Conservation (phyloP, 306 rosid genomes). For the Acacia acuminata region DNA sequence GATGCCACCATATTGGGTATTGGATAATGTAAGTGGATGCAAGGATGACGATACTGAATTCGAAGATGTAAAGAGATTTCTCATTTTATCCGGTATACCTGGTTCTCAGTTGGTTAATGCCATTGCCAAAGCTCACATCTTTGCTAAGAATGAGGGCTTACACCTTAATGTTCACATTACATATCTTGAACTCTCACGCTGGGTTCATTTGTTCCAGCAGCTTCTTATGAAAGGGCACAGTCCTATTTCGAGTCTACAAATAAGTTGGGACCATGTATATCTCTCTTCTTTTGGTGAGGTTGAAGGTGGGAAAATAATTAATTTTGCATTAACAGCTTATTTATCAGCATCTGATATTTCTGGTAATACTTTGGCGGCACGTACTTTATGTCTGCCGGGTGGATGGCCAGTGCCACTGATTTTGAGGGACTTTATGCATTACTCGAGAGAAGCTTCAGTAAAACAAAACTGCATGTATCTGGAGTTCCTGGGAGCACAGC, state of each 20-base stretch:
- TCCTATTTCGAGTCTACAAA: slow-evolving; percentile 77
- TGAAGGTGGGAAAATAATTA: slow-evolving; percentile 50
- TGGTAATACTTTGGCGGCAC: slow-evolving; percentile 29
- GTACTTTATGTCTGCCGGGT: slow-evolving; percentile 69
- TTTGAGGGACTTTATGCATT: slow-evolving; percentile 56
- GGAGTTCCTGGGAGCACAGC: slow-evolving; percentile 63
- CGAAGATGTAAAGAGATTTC: slow-evolving; percentile 67
- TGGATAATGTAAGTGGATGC: slow-evolving; percentile 40
- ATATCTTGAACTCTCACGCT: slow-evolving; percentile 80
- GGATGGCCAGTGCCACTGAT: slow-evolving; percentile 81
- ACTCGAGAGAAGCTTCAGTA: slow-evolving; percentile 65
- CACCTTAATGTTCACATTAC: slow-evolving; percentile 53
- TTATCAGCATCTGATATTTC: slow-evolving; percentile 39
- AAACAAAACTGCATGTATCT: slow-evolving; percentile 79
- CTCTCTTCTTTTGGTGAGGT: slow-evolving; percentile 73
- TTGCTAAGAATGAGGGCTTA: slow-evolving; percentile 69
- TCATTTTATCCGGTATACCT: slow-evolving; percentile 69
- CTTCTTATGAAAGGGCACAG: slow-evolving; percentile 69
- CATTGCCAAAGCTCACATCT: slow-evolving; percentile 76
- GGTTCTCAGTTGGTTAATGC: slow-evolving; percentile 56
- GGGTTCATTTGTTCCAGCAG: slow-evolving; percentile 84
- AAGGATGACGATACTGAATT: slow-evolving; percentile 45
- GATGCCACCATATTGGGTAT: slow-evolving; percentile 79
- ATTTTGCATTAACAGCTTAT: slow-evolving; percentile 50
- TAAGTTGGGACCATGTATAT: slow-evolving; percentile 90